These are phyloP conservation scores for Pseudocercospora musae DNA, from an alignment of 2,329 filamentous ascomycete species.

Conservation along the genomic window DNA sequence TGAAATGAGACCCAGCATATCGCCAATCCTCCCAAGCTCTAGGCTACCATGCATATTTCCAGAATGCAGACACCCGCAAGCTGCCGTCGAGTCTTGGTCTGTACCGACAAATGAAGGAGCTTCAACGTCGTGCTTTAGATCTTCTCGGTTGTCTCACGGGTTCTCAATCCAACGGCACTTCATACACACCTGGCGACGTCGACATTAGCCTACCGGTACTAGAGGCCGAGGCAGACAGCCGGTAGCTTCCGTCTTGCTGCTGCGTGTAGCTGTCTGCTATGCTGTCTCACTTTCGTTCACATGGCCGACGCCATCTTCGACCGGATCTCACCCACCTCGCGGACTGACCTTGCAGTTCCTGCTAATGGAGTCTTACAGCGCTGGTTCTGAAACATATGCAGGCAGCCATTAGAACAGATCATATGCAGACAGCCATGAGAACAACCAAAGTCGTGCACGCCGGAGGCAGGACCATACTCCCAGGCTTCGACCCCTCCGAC, in stretches of 20 bases:
- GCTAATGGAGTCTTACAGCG: neutral
- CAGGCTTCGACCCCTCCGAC: neutral
- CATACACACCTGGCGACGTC: neutral
- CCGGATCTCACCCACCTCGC: neutral
- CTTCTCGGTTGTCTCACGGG: neutral
- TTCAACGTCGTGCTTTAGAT: neutral
- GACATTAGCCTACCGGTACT: neutral
- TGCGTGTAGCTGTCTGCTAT: neutral
- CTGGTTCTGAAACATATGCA: neutral
- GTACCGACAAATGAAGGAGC: conserved; percentile 1
- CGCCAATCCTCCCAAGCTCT: neutral
- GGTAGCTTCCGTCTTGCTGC: neutral
- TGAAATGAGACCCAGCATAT: neutral
- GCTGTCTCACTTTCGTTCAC: neutral
- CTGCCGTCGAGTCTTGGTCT: neutral
- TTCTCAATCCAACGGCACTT: neutral
- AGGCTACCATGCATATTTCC: neutral
- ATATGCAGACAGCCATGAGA: neutral
- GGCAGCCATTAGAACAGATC: neutral
- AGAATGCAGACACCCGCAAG: neutral
- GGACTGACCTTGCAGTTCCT: neutral
- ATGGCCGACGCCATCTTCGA: neutral
- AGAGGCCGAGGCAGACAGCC: neutral
- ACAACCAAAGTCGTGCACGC: neutral
- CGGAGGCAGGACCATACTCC: neutral